Base-by-base conservation (phyloP, 805 yeast genomes). In the Pichia nanzhaoensis region DNA sequence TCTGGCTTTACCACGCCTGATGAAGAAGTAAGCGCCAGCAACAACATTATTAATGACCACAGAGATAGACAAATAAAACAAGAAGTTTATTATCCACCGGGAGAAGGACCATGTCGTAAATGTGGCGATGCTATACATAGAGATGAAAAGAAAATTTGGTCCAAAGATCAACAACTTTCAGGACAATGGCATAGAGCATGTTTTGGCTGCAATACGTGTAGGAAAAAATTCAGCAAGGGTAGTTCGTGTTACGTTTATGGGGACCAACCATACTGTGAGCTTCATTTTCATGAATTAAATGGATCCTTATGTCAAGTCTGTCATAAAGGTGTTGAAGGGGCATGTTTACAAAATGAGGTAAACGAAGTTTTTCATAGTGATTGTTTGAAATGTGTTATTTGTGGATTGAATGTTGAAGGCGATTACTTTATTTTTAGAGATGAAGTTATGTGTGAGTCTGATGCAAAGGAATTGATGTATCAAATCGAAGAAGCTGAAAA, bases 181-280 rank as follows among this genome's bases (percentile, higher is more conserved):
- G 98, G 97, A 0, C 91, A 89, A 60, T 93, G 98, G 98, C 99
- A 93, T 60, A 73, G 95, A 34, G 64, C 71, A 14, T 93, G 99
- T 60, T 91, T 93, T 69, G 67, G 68, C 13, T 93, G 99, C 68
- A 65, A 71, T 17, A 63, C 69, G 12, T 91, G 98, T 66, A 64
- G 63, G 8, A 58, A 70, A 2, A 64, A 63, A 33, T 84, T 85
- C 63, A 71, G 69, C 51, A 84, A 78, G 55, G 71, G 75, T 12
- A 74, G 75, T 16, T 76, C 77, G 21, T 82, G 89, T 55, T 93
- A 90, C 61, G 95, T 85, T 6, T 71, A 78, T 35, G 70, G 80
- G 28, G 95, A 91, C 64, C 57, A 68, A 48, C 96, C 98, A 13
- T 88, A 80, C 63, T 93, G 99, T 68, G 77, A 78, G 51, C 63